phyloP scores from a whole-genome alignment of 768 basidiomycete genomes.

The Mrakia frigida region DNA sequence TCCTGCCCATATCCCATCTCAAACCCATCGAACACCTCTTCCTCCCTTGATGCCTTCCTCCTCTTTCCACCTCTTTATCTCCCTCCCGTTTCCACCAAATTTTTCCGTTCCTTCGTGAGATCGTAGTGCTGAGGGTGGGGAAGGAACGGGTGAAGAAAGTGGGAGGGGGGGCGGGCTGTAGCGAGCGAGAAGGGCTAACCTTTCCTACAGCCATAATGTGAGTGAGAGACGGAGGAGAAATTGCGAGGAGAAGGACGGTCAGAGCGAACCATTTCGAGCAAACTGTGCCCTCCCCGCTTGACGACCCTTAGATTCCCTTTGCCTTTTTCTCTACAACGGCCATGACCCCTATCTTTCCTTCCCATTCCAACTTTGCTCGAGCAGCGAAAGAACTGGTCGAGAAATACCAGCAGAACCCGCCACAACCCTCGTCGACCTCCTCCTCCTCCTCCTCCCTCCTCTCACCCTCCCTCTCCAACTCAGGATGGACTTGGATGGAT shows the following conservation, averaged over 20 bases:
- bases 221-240: conserved; percentile 39
- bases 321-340: background rate
- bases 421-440: background rate
- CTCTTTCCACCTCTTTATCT: background rate
- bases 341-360: conserved; percentile 1
- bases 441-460: background rate
- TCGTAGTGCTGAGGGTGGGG: background rate
- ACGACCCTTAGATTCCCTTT: background rate
- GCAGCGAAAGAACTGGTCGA: background rate
- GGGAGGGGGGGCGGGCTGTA: background rate
- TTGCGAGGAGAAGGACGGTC: background rate
- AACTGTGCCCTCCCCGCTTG: background rate
- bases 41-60: background rate
- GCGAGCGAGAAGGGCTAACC: conserved; percentile 48
- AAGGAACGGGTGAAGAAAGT: background rate
- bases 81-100: too few species aligned
- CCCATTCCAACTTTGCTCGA: conserved; percentile 9
- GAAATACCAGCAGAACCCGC: background rate
- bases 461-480: background rate
- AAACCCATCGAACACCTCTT: background rate
- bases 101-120: too few species aligned
- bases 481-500: conserved; percentile 61
- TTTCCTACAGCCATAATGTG: conserved; percentile 81
- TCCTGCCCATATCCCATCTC: background rate
- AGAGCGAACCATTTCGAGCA: background rate